Evolutionary conservation across 768 basidiomycete species (phyloP).

Genomic region (Mycena epipterygia): DNA sequence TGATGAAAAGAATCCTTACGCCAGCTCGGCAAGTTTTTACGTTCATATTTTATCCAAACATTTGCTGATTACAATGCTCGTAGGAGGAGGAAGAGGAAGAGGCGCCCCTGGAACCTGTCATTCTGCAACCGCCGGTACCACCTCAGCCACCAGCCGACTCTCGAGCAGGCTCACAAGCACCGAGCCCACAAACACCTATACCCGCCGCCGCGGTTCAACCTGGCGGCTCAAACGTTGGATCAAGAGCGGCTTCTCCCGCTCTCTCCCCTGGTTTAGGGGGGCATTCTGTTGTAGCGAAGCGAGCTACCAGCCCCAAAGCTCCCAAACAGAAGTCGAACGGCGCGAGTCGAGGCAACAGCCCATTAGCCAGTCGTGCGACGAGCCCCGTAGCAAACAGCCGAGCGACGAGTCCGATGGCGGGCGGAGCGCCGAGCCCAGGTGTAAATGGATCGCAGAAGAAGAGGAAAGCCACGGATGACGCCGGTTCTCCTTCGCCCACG

Average conservation of each 20-base stretch:
- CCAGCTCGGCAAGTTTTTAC: constrained; percentile 71
- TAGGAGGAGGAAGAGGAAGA: constrained; percentile 81
- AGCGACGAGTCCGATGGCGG: constrained; percentile 59
- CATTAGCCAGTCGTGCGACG: constrained; percentile 68
- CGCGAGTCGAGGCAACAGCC: constrained; percentile 70
- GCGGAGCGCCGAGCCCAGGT: constrained; percentile 41
- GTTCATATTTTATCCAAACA: neutral
- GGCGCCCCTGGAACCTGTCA: constrained; percentile 55
- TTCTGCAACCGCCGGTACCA: constrained; percentile 58
- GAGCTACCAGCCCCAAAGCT: constrained; percentile 86
- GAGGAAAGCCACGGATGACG: constrained; percentile 59
- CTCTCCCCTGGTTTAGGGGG: constrained; percentile 72
- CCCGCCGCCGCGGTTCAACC: constrained; percentile 49
- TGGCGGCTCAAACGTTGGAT: constrained; percentile 68
- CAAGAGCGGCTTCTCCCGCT: constrained; percentile 65
- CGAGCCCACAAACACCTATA: constrained; percentile 48
- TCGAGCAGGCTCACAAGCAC: constrained; percentile 59
- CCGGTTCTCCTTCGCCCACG: constrained; percentile 46
- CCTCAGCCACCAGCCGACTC: constrained; percentile 63
- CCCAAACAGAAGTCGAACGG: constrained; percentile 67
- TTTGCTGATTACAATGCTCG: constrained; percentile 56
- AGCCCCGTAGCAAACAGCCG: constrained; percentile 62
- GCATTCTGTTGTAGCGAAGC: constrained; percentile 84
- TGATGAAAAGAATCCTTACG: constrained; percentile 88
- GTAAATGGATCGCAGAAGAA: constrained; percentile 41